A percentile compares a stretch with the other conserved stretches of the same genome.
Evolutionary conservation across 129 eudicot genomes (phyloP).

Genomic region (Lactuca sativa): DNA sequence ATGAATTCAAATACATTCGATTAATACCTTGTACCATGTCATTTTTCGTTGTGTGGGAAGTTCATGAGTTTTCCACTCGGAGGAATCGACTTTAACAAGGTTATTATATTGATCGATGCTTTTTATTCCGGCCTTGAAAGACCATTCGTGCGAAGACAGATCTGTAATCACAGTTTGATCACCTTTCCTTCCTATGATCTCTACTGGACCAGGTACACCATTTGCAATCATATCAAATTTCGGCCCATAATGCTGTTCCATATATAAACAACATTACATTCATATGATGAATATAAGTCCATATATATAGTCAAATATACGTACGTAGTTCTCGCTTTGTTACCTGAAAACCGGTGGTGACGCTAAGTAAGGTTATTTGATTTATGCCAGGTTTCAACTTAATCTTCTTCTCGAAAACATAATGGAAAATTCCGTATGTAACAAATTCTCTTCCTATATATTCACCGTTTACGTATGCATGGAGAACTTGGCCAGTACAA

Average conservation of each 20-base stretch:
- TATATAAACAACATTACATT: not conserved
- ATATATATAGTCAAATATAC: not conserved
- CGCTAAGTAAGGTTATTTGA: conserved; percentile 56
- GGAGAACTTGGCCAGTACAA: conserved; percentile 57
- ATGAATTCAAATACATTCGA: not conserved
- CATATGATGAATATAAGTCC: not conserved
- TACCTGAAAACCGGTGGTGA: conserved; percentile 58
- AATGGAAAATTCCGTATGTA: conserved; percentile 25
- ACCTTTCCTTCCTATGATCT: conserved; percentile 47
- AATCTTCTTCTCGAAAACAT: conserved; percentile 38
- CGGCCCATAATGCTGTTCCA: conserved; percentile 57
- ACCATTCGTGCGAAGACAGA: conserved; percentile 51
- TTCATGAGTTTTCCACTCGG: conserved; percentile 33
- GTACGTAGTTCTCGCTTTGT: not conserved
- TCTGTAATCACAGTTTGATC: conserved; percentile 52
- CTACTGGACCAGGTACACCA: conserved; percentile 60
- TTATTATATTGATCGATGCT: conserved; percentile 37
- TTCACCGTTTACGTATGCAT: conserved; percentile 59
- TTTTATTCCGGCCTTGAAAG: conserved; percentile 48
- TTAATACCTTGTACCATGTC: conserved; percentile 82
- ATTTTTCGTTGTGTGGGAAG: conserved; percentile 46
- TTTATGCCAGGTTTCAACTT: conserved; percentile 44
- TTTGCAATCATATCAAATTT: conserved; percentile 32
- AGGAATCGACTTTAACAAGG: conserved; percentile 11
- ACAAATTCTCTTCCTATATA: conserved; percentile 52